These are phyloP conservation scores for Cryptococcus depauperatus DNA, from an alignment of 1,284 basidiomycete species.

Conservation along the genomic window DNA sequence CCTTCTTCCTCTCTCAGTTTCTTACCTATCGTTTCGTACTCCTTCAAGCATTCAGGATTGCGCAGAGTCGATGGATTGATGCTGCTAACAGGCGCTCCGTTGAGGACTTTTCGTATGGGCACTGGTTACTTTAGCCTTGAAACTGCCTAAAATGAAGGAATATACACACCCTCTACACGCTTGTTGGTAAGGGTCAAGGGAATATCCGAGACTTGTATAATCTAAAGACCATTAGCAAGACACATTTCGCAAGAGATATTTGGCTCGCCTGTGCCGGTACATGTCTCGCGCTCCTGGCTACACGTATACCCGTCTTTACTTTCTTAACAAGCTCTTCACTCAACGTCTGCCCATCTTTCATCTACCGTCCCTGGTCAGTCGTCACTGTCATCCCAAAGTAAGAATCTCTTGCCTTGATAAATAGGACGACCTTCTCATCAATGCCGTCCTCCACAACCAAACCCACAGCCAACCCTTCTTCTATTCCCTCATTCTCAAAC, in stretches of 20 bases:
- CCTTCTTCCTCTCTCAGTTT: conserved; percentile 48
- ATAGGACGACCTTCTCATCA: conserved; percentile 76
- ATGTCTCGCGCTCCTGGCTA: conserved; percentile 62
- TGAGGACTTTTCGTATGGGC: conserved; percentile 55
- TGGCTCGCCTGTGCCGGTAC: conserved; percentile 54
- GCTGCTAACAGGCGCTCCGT: conserved; percentile 60
- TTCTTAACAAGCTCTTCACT: conserved; percentile 52
- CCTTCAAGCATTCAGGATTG: conserved; percentile 64
- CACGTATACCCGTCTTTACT: conserved; percentile 59
- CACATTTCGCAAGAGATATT: background rate
- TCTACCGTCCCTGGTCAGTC: too few species aligned
- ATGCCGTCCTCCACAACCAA: conserved; percentile 60
- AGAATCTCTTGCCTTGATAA: conserved; percentile 56
- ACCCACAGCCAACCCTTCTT: conserved; percentile 68
- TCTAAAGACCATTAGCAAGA: conserved; percentile 42
- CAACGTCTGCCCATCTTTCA: conserved; percentile 49
- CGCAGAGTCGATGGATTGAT: conserved; percentile 69
- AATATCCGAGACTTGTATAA: conserved; percentile 62
- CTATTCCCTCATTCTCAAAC: conserved; percentile 53
- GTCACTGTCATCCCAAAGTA: background rate
- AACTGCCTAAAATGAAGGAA: background rate
- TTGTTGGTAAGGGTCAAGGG: conserved; percentile 83
- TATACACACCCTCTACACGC: conserved; percentile 58
- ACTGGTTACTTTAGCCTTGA: conserved; percentile 13
- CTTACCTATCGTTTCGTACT: conserved; percentile 57